Evolutionary conservation across 2,329 filamentous ascomycete species (phyloP).

Genomic region (Aspergillus awamori): DNA sequence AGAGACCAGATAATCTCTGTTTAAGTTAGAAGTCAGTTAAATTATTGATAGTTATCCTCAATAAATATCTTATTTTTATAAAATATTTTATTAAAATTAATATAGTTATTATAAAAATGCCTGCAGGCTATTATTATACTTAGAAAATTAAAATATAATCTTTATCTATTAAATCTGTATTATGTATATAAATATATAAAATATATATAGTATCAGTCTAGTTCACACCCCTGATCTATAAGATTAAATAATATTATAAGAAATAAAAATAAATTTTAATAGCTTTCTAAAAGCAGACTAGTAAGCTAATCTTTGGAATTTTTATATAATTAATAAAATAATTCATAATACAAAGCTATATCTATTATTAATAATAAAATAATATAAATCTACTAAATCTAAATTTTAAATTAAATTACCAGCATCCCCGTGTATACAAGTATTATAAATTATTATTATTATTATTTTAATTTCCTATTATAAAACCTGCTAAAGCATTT

Average conservation of each 20-base stretch:
- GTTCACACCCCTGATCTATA: background rate
- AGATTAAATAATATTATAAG: background rate
- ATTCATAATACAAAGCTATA: no score
- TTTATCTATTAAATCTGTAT: background rate
- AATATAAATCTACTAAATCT: no score
- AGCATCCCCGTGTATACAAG: no score
- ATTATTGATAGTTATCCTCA: background rate
- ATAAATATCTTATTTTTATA: background rate
- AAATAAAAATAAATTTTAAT: background rate
- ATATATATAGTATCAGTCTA: background rate
- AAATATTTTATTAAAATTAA: background rate
- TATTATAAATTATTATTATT: no score
- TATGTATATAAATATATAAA: background rate
- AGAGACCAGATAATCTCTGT: background rate
- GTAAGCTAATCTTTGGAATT: no score
- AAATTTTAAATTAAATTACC: no score
- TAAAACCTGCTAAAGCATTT: no score
- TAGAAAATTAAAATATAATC: background rate
- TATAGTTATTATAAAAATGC: background rate
- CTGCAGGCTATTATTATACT: background rate
- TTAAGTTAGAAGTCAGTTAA: background rate
- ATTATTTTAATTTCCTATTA: no score
- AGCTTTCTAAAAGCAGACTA: no score
- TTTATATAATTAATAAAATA: no score
- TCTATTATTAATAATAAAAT: no score